These are phyloP conservation scores for Ustilago cynodontis DNA, from an alignment of 1,284 basidiomycete genomes.

Conservation along the genomic window DNA sequence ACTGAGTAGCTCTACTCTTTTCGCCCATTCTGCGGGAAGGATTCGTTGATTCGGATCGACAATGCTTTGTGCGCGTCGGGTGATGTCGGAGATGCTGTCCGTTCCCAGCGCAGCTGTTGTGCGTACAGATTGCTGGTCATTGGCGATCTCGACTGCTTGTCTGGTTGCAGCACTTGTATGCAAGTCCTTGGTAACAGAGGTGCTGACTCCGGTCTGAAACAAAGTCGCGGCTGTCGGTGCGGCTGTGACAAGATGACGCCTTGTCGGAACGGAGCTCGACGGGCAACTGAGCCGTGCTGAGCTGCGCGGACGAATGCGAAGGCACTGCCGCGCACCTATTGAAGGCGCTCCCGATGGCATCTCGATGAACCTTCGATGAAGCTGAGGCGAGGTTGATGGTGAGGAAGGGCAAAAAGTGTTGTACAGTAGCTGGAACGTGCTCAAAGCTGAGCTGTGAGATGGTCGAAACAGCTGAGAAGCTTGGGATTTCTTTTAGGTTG, in stretches of 20 bases:
- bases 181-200: background rate
- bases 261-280: constrained; percentile 1
- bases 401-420: background rate
- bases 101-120: background rate
- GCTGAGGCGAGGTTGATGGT: background rate
- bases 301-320: constrained; percentile 10
- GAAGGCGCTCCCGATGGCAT: constrained; percentile 29
- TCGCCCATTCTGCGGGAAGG: constrained; percentile 21
- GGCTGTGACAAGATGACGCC: background rate
- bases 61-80: constrained; percentile 21
- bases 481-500: no score
- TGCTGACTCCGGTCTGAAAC: background rate
- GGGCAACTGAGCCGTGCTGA: background rate
- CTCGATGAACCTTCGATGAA: background rate
- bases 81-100: constrained; percentile 10
- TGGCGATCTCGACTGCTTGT: constrained; percentile 26
- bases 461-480: no score
- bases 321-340: constrained; percentile 21
- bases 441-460: no score
- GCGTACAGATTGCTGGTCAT: background rate
- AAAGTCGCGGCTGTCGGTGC: background rate
- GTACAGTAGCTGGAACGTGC: background rate
- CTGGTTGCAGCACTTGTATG: background rate
- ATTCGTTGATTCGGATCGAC: constrained; percentile 11
- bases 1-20: constrained; percentile 16